phyloP scores from a whole-genome alignment of 768 basidiomycete species.

The Trichaptum fuscoviolaceum region DNA sequence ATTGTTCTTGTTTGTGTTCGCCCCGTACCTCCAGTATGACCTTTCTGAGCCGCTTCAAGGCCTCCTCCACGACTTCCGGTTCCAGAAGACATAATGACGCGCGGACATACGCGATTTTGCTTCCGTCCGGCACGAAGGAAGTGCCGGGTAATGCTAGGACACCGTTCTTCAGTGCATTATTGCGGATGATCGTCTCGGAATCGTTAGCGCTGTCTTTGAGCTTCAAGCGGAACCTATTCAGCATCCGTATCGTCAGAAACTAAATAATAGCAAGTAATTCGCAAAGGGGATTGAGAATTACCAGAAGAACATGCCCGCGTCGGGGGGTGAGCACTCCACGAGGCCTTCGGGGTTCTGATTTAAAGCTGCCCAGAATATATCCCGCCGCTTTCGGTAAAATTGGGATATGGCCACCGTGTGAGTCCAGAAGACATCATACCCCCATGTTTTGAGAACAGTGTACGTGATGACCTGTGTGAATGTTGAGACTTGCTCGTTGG shows the following conservation, averaged over 20 bases:
- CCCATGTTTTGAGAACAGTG: constrained; percentile 66
- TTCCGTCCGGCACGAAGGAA: constrained; percentile 72
- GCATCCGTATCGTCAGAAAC: constrained; percentile 22
- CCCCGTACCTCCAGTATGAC: constrained; percentile 29
- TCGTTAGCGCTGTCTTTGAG: constrained; percentile 31
- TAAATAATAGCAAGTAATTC: no score
- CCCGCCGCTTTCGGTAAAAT: constrained; percentile 69
- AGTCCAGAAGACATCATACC: constrained; percentile 62
- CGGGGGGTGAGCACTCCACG: constrained; percentile 66
- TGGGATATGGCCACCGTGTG: constrained; percentile 66
- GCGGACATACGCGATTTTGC: constrained; percentile 69
- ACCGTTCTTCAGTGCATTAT: constrained; percentile 70
- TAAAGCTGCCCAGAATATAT: constrained; percentile 74
- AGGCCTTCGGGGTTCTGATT: constrained; percentile 67
- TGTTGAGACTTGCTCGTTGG: constrained; percentile 62
- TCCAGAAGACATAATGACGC: constrained; percentile 75
- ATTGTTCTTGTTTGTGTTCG: no score
- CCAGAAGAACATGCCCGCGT: constrained; percentile 91
- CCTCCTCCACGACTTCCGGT: constrained; percentile 69
- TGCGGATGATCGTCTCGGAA: constrained; percentile 66
- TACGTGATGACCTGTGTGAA: constrained; percentile 59
- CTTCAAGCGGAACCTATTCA: constrained; percentile 63
- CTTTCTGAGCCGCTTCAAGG: constrained; percentile 51
- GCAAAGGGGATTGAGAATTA: constrained; percentile 14
- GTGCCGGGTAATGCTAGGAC: constrained; percentile 86